Percentiles rank a stretch among this genome's conserved stretches.
phyloP scores from a whole-genome alignment of 352 stramenopile species.

The Pythium aquatile region DNA sequence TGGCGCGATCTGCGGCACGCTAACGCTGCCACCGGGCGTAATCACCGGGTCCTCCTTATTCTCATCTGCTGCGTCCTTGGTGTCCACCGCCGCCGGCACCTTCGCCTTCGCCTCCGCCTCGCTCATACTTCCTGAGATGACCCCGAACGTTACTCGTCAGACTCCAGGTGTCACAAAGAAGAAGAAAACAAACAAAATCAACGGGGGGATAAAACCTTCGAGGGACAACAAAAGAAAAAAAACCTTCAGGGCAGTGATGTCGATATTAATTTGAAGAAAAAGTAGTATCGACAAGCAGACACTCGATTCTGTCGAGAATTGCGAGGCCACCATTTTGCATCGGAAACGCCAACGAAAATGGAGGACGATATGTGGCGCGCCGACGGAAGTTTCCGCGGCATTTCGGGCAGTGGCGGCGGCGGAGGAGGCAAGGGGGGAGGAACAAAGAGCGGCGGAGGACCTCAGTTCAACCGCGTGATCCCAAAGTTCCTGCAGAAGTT shows the following conservation, averaged over 20 bases:
- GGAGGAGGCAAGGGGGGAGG: conserved; percentile 21
- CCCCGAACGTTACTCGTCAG: neutral
- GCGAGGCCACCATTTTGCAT: neutral
- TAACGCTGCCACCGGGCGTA: conserved; percentile 26
- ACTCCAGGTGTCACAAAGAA: neutral
- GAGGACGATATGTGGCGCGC: conserved; percentile 72
- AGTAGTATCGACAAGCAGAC: neutral
- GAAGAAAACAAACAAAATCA: neutral
- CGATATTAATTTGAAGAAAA: neutral
- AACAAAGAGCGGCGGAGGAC: conserved; percentile 39
- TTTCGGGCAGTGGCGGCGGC: conserved; percentile 29
- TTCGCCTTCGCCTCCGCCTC: conserved; percentile 19
- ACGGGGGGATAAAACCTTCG: neutral
- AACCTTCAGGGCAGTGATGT: neutral
- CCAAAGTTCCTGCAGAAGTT: conserved; percentile 84
- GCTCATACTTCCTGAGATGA: conserved; percentile 15
- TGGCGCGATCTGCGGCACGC: conserved; percentile 83
- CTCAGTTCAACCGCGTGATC: conserved; percentile 80
- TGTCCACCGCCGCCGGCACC: conserved; percentile 16
- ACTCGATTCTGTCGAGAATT: neutral
- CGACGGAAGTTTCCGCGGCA: conserved; percentile 68
- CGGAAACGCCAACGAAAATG: conserved; percentile 30
- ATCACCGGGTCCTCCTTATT: conserved; percentile 23
- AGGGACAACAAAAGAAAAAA: neutral
- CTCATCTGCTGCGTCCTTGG: conserved; percentile 20